Evolutionary conservation across 768 basidiomycete species (phyloP).

Genomic region (Chlorophyllum brunneum): DNA sequence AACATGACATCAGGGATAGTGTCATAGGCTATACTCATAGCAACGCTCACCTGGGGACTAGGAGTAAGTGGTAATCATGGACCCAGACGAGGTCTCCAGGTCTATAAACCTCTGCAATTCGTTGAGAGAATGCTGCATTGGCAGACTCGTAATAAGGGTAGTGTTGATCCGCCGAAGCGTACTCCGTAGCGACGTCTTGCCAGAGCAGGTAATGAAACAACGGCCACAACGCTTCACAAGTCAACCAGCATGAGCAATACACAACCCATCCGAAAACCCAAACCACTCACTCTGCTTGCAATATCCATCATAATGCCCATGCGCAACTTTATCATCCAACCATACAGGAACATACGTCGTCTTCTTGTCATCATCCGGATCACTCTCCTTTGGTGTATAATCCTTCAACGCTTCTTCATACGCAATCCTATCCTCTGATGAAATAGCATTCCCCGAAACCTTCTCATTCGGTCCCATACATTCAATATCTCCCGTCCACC

Average conservation of each 20-base stretch:
- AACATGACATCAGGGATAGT: background rate
- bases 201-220: conserved; percentile 97
- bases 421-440: conserved; percentile 54
- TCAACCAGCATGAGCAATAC: background rate
- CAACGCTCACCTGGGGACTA: conserved; percentile 60
- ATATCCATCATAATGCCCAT: conserved; percentile 95
- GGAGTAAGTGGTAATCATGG: conserved; percentile 93
- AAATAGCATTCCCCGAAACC: conserved; percentile 11
- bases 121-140: conserved; percentile 77
- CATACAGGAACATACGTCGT: conserved; percentile 86
- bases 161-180: conserved; percentile 78
- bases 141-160: conserved; percentile 81
- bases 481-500: conserved; percentile 90
- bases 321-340: conserved; percentile 85
- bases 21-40: background rate
- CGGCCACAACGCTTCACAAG: conserved; percentile 80
- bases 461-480: conserved; percentile 34
- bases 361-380: conserved; percentile 50
- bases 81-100: conserved; percentile 94
- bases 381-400: conserved; percentile 59
- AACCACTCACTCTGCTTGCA: conserved; percentile 87
- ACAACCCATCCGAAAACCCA: conserved; percentile 1
- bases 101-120: conserved; percentile 69
- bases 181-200: conserved; percentile 92
- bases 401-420: conserved; percentile 62